These are phyloP conservation scores for Sclerotinia trifoliorum DNA, from an alignment of 2,329 filamentous ascomycete genomes.

Conservation along the genomic window DNA sequence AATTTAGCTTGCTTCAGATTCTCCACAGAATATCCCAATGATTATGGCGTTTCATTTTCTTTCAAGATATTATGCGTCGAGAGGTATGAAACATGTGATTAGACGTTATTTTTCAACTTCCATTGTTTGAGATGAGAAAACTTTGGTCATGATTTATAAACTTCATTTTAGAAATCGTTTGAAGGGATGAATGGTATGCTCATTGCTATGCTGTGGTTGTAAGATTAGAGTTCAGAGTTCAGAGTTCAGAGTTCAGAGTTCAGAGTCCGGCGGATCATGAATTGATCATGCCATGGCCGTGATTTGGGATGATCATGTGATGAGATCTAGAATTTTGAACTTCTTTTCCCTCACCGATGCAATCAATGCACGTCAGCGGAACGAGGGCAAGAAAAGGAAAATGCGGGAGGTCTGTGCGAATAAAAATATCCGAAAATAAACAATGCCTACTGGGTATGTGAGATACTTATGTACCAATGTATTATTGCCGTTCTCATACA, in stretches of 20 bases:
- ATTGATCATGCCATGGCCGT: no score
- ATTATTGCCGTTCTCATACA: neutral
- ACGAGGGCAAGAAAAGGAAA: neutral
- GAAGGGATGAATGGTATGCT: no score
- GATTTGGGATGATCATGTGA: neutral
- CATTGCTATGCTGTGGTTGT: no score
- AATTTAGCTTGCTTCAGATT: neutral
- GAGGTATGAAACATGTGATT: conserved; percentile 1
- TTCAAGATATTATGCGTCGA: neutral
- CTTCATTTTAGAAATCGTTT: no score
- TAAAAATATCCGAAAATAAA: no score
- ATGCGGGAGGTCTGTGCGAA: neutral
- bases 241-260: no score
- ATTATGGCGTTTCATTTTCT: neutral
- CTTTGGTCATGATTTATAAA: no score
- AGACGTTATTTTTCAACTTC: neutral
- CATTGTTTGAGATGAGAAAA: no score
- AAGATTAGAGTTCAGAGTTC: no score
- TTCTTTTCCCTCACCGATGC: neutral
- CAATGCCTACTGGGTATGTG: no score
- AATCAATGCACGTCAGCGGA: neutral
- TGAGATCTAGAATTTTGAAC: neutral
- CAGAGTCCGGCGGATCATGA: no score
- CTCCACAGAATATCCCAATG: neutral
- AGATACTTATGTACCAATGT: no score